phyloP scores from a whole-genome alignment of 352 stramenopile genomes.

The Elongisporangium undulatum region DNA sequence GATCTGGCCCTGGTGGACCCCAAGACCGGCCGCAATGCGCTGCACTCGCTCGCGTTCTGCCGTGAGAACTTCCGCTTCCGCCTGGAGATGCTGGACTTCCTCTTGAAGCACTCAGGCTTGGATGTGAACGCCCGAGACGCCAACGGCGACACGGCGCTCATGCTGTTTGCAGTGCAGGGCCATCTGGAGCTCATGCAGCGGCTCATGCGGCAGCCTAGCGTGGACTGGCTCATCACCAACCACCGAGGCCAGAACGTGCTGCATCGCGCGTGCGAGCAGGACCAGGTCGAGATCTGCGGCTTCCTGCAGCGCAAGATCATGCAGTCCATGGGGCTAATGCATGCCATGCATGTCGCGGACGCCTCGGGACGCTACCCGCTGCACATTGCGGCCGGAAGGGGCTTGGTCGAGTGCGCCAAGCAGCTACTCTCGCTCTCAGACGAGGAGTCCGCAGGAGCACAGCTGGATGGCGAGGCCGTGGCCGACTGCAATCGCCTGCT shows the following conservation, averaged over 20 bases:
- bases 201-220: constrained; percentile 18
- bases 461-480: not conserved
- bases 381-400: constrained; percentile 36
- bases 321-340: constrained; percentile 11
- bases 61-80: constrained; percentile 35
- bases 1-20: constrained; percentile 38
- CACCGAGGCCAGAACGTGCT: constrained; percentile 34
- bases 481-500: constrained; percentile 15
- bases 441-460: not conserved
- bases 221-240: constrained; percentile 21
- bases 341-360: constrained; percentile 24
- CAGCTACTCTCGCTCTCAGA: constrained; percentile 25
- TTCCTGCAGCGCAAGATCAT: constrained; percentile 31
- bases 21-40: constrained; percentile 31
- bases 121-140: constrained; percentile 38
- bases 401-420: constrained; percentile 48
- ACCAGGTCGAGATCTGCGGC: constrained; percentile 54
- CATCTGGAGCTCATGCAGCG: constrained; percentile 39
- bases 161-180: constrained; percentile 49
- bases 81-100: constrained; percentile 48
- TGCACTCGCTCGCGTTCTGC: constrained; percentile 61
- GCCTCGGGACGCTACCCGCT: constrained; percentile 27
- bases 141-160: constrained; percentile 40
- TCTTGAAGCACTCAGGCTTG: constrained; percentile 25
- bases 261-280: constrained; percentile 52